phyloP scores from a whole-genome alignment of 108 stramenopile genomes.

The Cyclotella distinguenda region DNA sequence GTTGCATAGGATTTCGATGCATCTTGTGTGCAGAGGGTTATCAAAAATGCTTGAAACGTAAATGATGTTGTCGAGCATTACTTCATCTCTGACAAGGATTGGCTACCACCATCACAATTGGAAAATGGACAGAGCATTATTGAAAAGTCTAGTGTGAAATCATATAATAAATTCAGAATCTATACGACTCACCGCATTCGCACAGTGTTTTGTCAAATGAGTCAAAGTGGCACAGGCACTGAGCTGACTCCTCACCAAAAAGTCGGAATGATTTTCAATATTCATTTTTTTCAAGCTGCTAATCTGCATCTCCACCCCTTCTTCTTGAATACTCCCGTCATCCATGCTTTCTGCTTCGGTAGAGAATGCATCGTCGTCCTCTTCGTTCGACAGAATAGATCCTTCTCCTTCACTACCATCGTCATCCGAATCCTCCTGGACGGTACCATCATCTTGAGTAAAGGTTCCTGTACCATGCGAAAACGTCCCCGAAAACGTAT shows the following conservation, averaged over 20 bases:
- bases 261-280: conserved; percentile 44
- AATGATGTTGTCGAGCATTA: conserved; percentile 53
- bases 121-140: background rate
- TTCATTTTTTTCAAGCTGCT: conserved; percentile 51
- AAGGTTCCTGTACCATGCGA: conserved; percentile 21
- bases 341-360: conserved; percentile 9
- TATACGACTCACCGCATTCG: conserved; percentile 54
- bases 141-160: conserved; percentile 4
- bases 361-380: conserved; percentile 17
- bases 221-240: conserved; percentile 82
- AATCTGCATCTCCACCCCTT: conserved; percentile 45
- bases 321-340: conserved; percentile 30
- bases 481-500: conserved; percentile 37
- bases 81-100: conserved; percentile 38
- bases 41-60: conserved; percentile 42
- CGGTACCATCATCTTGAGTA: conserved; percentile 31
- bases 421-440: conserved; percentile 13
- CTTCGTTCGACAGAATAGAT: conserved; percentile 10
- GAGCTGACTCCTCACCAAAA: conserved; percentile 46
- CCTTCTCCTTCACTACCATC: background rate
- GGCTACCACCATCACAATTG: too few species aligned
- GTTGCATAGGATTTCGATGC: conserved; percentile 83
- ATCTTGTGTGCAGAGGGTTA: conserved; percentile 76
- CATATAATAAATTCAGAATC: too few species aligned
- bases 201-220: conserved; percentile 81